These are phyloP conservation scores for Cornus florida DNA, from an alignment of 148 eudicot genomes.

Conservation along the genomic window DNA sequence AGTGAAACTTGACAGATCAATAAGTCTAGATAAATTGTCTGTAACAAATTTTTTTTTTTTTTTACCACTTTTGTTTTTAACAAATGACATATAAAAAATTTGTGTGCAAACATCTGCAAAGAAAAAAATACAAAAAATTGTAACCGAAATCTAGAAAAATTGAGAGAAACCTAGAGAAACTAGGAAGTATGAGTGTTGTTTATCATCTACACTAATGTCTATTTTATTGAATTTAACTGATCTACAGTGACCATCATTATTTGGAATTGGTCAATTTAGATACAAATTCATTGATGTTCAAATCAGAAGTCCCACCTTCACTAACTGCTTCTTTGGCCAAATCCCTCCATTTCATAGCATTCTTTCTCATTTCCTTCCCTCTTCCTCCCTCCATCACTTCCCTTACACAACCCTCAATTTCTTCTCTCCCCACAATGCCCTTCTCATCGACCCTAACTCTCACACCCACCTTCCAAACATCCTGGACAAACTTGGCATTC, in stretches of 20 bases:
- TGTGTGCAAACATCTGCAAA: no score
- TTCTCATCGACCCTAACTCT: conserved; percentile 36
- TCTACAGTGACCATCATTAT: not conserved
- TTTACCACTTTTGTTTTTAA: no score
- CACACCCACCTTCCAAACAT: conserved; percentile 51
- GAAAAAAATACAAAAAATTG: no score
- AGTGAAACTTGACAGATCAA: no score
- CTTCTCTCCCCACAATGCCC: conserved; percentile 39
- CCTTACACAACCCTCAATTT: conserved; percentile 30
- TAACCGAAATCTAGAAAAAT: no score
- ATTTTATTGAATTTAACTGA: not conserved
- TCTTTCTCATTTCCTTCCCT: conserved; percentile 28
- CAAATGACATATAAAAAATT: no score
- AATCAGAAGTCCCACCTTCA: conserved; percentile 46
- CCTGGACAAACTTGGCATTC: conserved; percentile 49
- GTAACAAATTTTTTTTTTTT: no score
- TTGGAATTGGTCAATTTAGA: conserved; percentile 13
- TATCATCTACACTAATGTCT: no score
- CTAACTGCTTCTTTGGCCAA: conserved; percentile 37
- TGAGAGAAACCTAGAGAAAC: no score
- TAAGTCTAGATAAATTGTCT: no score
- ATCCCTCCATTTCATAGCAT: conserved; percentile 35
- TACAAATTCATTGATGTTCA: conserved; percentile 36
- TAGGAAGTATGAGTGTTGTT: no score
- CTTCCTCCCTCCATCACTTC: conserved; percentile 43